Conservation (phyloP, 1,284 basidiomycete genomes). For the Cutaneotrichosporon sp. region DNA sequence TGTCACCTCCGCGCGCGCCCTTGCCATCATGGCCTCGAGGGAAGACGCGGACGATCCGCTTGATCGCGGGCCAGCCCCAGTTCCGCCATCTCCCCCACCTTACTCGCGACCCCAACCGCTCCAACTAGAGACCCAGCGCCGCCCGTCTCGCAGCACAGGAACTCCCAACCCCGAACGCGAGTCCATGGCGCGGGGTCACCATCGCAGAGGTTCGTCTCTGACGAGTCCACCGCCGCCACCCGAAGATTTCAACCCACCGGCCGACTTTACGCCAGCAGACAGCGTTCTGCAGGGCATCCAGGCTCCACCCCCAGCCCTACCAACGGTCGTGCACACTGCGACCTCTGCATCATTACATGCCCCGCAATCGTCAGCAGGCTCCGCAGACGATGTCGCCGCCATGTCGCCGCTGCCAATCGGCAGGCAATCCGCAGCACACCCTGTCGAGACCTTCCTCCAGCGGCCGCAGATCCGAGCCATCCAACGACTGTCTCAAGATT, state of each 20-base stretch:
- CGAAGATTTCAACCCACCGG: constrained; percentile 43
- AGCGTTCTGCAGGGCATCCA: constrained; percentile 26
- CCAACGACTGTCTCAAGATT: constrained; percentile 39
- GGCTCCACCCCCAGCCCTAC: constrained; percentile 18
- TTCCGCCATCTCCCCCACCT: background rate
- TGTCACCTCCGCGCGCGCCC: background rate
- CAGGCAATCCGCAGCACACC: background rate
- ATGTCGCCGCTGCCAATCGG: background rate
- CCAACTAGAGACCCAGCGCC: background rate
- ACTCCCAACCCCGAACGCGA: background rate
- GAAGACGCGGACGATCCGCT: constrained; percentile 9
- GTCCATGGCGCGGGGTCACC: background rate
- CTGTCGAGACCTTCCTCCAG: background rate
- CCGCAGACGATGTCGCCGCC: background rate
- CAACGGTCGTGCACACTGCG: background rate
- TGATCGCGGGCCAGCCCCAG: background rate
- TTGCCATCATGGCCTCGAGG: constrained; percentile 1
- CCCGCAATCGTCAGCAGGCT: background rate
- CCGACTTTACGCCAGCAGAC: constrained; percentile 28
- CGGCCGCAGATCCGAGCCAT: constrained; percentile 33
- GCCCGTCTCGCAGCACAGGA: background rate
- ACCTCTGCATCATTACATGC: background rate
- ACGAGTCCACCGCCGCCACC: constrained; percentile 38
- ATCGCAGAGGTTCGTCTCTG: background rate
- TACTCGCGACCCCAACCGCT: background rate